Conservation (phyloP, 495 filamentous ascomycete genomes). For the Apiosordaria backusii region DNA sequence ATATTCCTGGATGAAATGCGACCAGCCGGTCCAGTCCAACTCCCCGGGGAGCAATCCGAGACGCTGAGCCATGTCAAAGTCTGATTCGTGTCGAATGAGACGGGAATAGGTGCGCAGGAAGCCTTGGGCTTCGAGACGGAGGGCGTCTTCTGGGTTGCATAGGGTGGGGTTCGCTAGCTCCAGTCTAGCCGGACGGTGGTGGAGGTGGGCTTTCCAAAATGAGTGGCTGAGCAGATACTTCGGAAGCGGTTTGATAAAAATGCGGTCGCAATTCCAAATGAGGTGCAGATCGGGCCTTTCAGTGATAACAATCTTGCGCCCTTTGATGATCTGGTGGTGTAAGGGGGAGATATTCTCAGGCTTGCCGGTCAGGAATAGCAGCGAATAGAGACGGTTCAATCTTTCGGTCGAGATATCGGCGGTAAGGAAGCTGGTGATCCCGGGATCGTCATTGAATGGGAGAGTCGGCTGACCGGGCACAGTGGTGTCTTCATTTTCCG, state of each 20-base stretch:
- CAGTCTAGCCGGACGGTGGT: background rate
- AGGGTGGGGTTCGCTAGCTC: background rate
- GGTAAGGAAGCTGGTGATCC: background rate
- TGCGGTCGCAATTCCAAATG: conserved; percentile 33
- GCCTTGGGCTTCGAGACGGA: background rate
- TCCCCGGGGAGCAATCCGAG: background rate
- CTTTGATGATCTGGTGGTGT: background rate
- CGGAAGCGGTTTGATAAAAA: conserved; percentile 42
- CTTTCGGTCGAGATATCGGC: background rate
- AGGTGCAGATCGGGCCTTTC: conserved; percentile 38
- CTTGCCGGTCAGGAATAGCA: background rate
- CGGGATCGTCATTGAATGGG: background rate
- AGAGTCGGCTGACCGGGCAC: conserved; percentile 2
- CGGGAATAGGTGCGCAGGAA: background rate
- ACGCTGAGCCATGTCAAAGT: background rate
- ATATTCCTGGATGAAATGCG: background rate
- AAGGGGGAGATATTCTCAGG: conserved; percentile 11
- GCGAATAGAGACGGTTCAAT: background rate
- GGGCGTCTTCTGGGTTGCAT: background rate
- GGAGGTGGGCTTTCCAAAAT: conserved; percentile 31
- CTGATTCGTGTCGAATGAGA: background rate
- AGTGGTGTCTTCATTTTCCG: background rate
- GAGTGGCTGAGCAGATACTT: conserved; percentile 32
- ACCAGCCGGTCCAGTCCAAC: background rate
- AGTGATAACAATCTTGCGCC: conserved; percentile 22